These are phyloP conservation scores for Lolium rigidum DNA, from an alignment of 176 grass and related monocot species.

Conservation along the genomic window DNA sequence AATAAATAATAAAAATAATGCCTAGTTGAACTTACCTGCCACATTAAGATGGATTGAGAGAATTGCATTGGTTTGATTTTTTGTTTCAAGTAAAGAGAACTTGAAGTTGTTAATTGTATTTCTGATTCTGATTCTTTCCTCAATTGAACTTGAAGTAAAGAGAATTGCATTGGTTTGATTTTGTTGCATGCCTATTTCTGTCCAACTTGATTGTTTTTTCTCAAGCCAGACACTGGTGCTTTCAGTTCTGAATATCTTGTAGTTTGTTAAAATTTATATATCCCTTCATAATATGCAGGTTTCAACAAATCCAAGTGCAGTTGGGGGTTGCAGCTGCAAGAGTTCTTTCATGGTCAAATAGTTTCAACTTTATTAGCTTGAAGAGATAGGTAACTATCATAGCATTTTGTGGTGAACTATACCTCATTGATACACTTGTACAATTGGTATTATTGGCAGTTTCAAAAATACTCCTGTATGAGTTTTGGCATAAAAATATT, in stretches of 20 bases:
- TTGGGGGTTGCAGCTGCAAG: slow-evolving; percentile 59
- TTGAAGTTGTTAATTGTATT: not conserved
- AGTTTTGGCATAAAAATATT: slow-evolving; percentile 14
- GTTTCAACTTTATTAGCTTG: slow-evolving; percentile 28
- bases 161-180: too few species aligned
- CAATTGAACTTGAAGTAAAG: too few species aligned
- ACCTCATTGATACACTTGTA: slow-evolving; percentile 23
- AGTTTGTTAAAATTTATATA: slow-evolving; percentile 1
- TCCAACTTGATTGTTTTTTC: slow-evolving; percentile 11
- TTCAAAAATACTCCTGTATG: not conserved
- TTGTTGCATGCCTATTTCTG: not conserved
- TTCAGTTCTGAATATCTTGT: not conserved
- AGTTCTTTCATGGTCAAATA: slow-evolving; percentile 61
- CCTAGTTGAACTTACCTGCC: not conserved
- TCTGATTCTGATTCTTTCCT: not conserved
- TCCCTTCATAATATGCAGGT: slow-evolving; percentile 31
- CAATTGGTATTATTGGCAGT: slow-evolving; percentile 15
- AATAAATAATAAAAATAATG: slow-evolving; percentile 7
- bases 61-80: not conserved
- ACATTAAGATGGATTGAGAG: slow-evolving; percentile 1
- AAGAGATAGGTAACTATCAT: slow-evolving; percentile 28
- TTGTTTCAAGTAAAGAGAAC: not conserved
- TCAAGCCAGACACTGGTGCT: not conserved
- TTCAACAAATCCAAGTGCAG: slow-evolving; percentile 55
- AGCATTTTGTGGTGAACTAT: slow-evolving; percentile 20